phyloP scores from a whole-genome alignment of 2,329 filamentous ascomycete genomes.

The Zalaria sp. region DNA sequence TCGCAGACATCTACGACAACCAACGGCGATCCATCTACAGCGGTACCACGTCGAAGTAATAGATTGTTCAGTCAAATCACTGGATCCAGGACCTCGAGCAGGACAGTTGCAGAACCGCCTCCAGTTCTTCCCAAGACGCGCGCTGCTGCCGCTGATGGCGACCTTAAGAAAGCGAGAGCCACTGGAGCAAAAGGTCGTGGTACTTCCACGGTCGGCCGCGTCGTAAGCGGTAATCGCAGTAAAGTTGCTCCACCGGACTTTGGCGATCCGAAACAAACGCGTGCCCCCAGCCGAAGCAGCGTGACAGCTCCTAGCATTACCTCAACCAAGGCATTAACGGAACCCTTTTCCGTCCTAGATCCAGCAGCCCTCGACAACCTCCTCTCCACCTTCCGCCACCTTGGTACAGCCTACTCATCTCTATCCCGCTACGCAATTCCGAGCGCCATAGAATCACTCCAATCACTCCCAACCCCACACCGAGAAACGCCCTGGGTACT shows the following conservation, averaged over 20 bases:
- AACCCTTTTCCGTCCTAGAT: conserved; percentile 17
- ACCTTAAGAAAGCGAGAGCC: conserved; percentile 73
- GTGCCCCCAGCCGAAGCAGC: conserved; percentile 45
- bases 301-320: conserved; percentile 19
- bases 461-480: conserved; percentile 56
- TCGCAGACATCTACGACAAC: conserved; percentile 18
- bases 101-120: conserved; percentile 36
- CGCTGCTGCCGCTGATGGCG: conserved; percentile 18
- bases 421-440: conserved; percentile 66
- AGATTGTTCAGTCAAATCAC: conserved; percentile 49
- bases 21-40: conserved; percentile 18
- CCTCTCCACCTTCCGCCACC: conserved; percentile 66
- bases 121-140: background rate
- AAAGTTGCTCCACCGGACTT: conserved; percentile 41
- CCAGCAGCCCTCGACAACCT: conserved; percentile 65
- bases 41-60: conserved; percentile 27
- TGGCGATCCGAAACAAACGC: conserved; percentile 48
- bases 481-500: conserved; percentile 89
- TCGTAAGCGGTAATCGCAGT: conserved; percentile 70
- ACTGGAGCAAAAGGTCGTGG: conserved; percentile 53
- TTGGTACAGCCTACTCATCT: conserved; percentile 67
- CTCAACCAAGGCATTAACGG: conserved; percentile 11
- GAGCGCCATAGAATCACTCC: conserved; percentile 63
- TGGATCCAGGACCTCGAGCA: conserved; percentile 38
- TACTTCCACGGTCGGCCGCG: conserved; percentile 63